A percentile compares a stretch with the other conserved stretches of the same genome.
Conservation (phyloP, 805 yeast genomes). For the Yamadazyma nakazawae region DNA sequence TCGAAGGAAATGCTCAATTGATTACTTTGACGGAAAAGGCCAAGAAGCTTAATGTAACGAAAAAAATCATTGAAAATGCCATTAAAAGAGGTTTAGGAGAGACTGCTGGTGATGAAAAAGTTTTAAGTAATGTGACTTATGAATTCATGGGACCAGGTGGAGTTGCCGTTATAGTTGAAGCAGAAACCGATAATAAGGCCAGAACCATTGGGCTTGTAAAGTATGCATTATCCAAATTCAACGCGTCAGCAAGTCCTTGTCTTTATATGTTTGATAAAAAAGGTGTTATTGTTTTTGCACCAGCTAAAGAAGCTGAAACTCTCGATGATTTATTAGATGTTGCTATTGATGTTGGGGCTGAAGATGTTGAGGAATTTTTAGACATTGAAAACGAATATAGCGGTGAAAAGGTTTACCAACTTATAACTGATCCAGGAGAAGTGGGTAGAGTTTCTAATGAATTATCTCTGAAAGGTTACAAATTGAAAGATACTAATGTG, state of each 20-base stretch:
- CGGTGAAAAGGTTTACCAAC: conserved; percentile 32
- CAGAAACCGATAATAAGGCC: conserved; percentile 83
- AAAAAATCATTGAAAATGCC: conserved; percentile 84
- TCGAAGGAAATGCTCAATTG: conserved; percentile 61
- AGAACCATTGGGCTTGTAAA: conserved; percentile 76
- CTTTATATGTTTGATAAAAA: conserved; percentile 70
- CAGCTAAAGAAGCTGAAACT: conserved; percentile 28
- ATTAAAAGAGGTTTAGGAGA: conserved; percentile 80
- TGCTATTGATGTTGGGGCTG: conserved; percentile 74
- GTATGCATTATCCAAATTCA: conserved; percentile 67
- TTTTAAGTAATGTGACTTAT: conserved; percentile 56
- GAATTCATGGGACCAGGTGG: conserved; percentile 96
- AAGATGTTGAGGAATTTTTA: conserved; percentile 62
- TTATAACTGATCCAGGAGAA: conserved; percentile 63
- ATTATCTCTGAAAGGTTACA: conserved; percentile 51
- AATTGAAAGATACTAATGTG: conserved; percentile 68
- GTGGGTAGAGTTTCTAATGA: conserved; percentile 59
- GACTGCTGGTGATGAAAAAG: conserved; percentile 42
- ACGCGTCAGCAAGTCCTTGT: conserved; percentile 73
- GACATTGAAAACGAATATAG: conserved; percentile 41
- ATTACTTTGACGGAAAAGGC: conserved; percentile 79
- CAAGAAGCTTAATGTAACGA: conserved; percentile 68
- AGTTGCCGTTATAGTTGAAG: conserved; percentile 79
- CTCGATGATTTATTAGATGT: conserved; percentile 73
- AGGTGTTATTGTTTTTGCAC: conserved; percentile 62